These are phyloP conservation scores for Cyamopsis tetragonoloba DNA, from an alignment of 306 rosid genomes.

Conservation along the genomic window DNA sequence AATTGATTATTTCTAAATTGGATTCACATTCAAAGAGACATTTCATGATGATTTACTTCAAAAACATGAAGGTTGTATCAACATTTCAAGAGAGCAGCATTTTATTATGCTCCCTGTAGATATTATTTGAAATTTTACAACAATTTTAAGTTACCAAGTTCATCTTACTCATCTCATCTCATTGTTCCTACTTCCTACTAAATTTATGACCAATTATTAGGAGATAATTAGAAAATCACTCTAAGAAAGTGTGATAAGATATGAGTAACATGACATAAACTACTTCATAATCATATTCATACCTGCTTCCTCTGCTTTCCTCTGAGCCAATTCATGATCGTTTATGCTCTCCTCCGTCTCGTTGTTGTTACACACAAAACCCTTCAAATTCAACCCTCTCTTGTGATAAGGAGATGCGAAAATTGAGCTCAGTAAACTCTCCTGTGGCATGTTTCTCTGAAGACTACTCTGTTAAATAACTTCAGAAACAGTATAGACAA, in stretches of 20 bases:
- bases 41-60: neutral
- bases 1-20: neutral
- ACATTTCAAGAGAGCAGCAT: too few relatives aligned
- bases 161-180: neutral
- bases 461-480: too few relatives aligned
- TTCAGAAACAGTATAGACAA: too few relatives aligned
- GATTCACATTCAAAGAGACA: neutral
- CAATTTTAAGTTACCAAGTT: neutral
- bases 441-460: conserved; percentile 62
- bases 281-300: too few relatives aligned
- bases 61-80: neutral
- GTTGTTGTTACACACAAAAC: conserved; percentile 35
- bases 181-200: neutral
- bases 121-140: neutral
- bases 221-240: neutral
- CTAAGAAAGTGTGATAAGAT: neutral
- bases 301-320: conserved; percentile 99
- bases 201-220: neutral
- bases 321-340: conserved; percentile 87
- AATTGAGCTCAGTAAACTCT: conserved; percentile 35
- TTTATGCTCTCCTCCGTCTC: conserved; percentile 69
- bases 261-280: neutral
- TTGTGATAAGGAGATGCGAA: conserved; percentile 63
- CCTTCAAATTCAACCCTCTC: conserved; percentile 74
- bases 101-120: neutral